Evolutionary conservation across 768 basidiomycete species (phyloP), one percentile per base, ranked within the genome.

Genomic region (Rhizopogon rudus): DNA sequence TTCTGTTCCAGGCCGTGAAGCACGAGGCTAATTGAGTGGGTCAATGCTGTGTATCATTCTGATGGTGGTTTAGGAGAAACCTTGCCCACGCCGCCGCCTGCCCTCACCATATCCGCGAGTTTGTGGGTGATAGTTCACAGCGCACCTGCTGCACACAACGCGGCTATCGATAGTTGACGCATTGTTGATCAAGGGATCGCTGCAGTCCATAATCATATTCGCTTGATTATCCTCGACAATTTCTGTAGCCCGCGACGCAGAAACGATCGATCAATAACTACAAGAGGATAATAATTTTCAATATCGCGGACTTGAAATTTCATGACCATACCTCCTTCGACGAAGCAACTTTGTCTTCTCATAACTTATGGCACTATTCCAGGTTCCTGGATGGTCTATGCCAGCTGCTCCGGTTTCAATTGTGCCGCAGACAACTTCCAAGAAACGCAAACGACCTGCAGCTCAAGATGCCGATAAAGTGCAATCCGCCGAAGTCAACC

Each of bases 351-450:
- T 28, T 12, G 28, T 25, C 35, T 6, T 52, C 29, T 33, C 35
- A 43, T 43, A 35, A 25, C 42, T n/a, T 14, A 80, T 79, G 78
- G 65, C 77, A 55, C 72, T 81, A 59, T 88, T 89, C 67, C 73
- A 85, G 42, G 81, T 88, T 17, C 82, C 86, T 3, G 87, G 87
- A 16, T 89, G 87, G 87, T 76, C 80, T 31, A 70, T 88, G 13
- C 68, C 76, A 39, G 65, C 74, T 20, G 67, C 58, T 0, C 78
- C 80, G 6, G 66, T 81, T 44, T 55, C 71, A 31, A 69, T 73
- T 42, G 62, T 69, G 5, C 60, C 56, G 39, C 66, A 67, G 22
- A 57, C 66, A 3, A 79, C 77, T 52, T 69, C 72, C 16, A 83
- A 78, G 64, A 88, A 83, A 59, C 81, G 83, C 43, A 81, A 84